Percentiles rank a stretch among this genome's conserved stretches.
These are phyloP conservation scores for Linum lewisii DNA, from an alignment of 345 rosid species.

Conservation along the genomic window DNA sequence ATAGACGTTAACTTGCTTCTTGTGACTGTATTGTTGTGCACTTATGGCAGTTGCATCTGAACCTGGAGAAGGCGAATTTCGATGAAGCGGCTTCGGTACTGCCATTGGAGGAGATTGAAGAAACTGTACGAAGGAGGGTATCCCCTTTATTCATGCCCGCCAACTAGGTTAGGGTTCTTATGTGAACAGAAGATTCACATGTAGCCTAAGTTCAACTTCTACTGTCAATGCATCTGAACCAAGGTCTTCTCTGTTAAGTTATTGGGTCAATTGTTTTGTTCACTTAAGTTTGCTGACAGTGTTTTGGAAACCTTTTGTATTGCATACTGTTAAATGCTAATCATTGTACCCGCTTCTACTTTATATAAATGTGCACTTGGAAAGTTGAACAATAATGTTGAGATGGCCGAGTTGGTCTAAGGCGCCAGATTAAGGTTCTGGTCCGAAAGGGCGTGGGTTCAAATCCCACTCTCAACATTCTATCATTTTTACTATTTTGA, in stretches of 20 bases:
- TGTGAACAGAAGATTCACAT: too few species aligned
- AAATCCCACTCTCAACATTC: constrained; percentile 87
- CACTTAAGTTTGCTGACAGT: too few species aligned
- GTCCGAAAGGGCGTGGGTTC: constrained; percentile 99
- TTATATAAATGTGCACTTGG: background rate
- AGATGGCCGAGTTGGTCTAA: constrained; percentile 99
- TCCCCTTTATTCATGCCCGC: constrained; percentile 46
- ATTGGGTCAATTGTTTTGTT: too few species aligned
- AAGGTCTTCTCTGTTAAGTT: background rate
- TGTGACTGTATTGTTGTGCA: background rate
- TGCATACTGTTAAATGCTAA: too few species aligned
- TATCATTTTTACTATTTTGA: too few species aligned
- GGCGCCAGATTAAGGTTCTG: constrained; percentile 99
- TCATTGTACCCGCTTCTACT: too few species aligned
- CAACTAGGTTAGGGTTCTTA: constrained; percentile 14
- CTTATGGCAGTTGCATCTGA: constrained; percentile 44
- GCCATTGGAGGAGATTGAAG: constrained; percentile 53
- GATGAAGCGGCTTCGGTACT: constrained; percentile 43
- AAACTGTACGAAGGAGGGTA: constrained; percentile 45
- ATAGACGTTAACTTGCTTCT: background rate
- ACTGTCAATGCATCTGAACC: background rate
- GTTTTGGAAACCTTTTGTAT: background rate
- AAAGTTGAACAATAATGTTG: constrained; percentile 22
- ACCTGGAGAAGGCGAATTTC: constrained; percentile 49
- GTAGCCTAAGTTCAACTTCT: too few species aligned